Evolutionary conservation across 148 eudicot genomes (phyloP).

Genomic region (Agrostemma githago): DNA sequence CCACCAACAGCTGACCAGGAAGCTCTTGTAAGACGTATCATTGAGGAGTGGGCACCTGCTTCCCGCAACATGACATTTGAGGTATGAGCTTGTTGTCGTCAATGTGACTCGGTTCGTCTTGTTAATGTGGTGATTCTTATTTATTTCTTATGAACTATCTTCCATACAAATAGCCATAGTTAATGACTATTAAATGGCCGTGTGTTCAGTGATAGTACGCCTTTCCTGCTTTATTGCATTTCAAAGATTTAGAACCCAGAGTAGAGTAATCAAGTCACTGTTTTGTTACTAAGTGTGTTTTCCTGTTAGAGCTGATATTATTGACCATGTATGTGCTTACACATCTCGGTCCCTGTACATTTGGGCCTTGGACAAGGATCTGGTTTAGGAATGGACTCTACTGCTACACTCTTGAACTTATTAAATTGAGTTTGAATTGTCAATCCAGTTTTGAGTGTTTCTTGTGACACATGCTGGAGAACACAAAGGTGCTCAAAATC

Average conservation of each 20-base stretch:
- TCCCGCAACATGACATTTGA: constrained; percentile 94
- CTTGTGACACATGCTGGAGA: not conserved
- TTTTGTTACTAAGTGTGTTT: not conserved
- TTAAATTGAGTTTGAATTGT: not conserved
- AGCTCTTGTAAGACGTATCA: constrained; percentile 61
- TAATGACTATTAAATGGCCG: not conserved
- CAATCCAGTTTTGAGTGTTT: not conserved
- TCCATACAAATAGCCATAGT: not conserved
- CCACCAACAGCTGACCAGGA: constrained; percentile 80
- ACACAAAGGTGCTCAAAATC: not conserved
- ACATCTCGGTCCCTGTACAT: not conserved
- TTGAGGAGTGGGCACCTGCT: constrained; percentile 97
- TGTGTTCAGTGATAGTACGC: not conserved
- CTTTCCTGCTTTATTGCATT: not conserved
- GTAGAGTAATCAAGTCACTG: not conserved
- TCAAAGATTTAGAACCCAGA: not conserved
- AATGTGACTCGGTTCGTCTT: not conserved
- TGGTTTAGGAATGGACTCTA: not conserved
- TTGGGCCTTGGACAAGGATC: not conserved
- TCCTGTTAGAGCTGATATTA: not conserved
- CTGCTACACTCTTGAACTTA: not conserved
- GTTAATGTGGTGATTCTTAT: not conserved
- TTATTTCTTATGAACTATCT: not conserved
- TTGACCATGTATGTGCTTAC: not conserved
- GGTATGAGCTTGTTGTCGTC: constrained; percentile 37